Conservation (phyloP, 225 moss, liverwort and hornwort genomes). For the Ulota crispa region DNA sequence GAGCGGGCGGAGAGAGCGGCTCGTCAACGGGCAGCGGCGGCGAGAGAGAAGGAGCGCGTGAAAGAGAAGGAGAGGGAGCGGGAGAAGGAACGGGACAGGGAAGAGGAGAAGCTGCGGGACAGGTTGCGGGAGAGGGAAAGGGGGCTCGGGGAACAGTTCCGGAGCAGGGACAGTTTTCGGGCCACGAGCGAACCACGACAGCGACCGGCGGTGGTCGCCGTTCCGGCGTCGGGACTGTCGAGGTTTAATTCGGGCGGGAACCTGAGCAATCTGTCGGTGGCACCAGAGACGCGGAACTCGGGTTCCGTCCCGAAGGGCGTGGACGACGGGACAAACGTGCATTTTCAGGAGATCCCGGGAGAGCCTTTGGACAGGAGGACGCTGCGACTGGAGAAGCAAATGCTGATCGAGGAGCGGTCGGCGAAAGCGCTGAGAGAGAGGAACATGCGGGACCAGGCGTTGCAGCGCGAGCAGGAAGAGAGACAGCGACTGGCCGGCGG, state of each 20-base stretch:
- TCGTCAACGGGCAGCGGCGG: slow-evolving; percentile 60
- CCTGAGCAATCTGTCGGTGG: slow-evolving; percentile 36
- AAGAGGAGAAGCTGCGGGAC: slow-evolving; percentile 58
- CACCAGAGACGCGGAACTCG: slow-evolving; percentile 18
- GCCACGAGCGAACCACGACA: slow-evolving; percentile 68
- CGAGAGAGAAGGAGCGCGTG: slow-evolving; percentile 60
- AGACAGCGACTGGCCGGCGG: slow-evolving; percentile 69
- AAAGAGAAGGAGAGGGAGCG: slow-evolving; percentile 60
- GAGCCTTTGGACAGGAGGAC: slow-evolving; percentile 56
- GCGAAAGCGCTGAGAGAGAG: slow-evolving; percentile 79
- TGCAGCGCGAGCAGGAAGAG: slow-evolving; percentile 87
- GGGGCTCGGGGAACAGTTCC: slow-evolving; percentile 55
- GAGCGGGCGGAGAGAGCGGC: slow-evolving; percentile 66
- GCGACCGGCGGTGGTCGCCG: slow-evolving; percentile 37
- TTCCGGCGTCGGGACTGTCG: slow-evolving; percentile 30
- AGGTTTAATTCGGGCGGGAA: slow-evolving; percentile 47
- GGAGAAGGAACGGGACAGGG: slow-evolving; percentile 48
- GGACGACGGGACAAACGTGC: slow-evolving; percentile 65
- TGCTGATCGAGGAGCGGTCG: slow-evolving; percentile 83
- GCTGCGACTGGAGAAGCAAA: slow-evolving; percentile 63
- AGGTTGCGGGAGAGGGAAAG: slow-evolving; percentile 53
- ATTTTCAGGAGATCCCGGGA: slow-evolving; percentile 61
- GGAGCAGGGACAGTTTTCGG: slow-evolving; percentile 57
- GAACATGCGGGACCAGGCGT: slow-evolving; percentile 84
- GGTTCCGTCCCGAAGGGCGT: slow-evolving; percentile 34